Evolutionary conservation across 73 alveolate species (phyloP), one percentile per base, ranked within the genome.

Genomic region (Uronychia setigera): DNA sequence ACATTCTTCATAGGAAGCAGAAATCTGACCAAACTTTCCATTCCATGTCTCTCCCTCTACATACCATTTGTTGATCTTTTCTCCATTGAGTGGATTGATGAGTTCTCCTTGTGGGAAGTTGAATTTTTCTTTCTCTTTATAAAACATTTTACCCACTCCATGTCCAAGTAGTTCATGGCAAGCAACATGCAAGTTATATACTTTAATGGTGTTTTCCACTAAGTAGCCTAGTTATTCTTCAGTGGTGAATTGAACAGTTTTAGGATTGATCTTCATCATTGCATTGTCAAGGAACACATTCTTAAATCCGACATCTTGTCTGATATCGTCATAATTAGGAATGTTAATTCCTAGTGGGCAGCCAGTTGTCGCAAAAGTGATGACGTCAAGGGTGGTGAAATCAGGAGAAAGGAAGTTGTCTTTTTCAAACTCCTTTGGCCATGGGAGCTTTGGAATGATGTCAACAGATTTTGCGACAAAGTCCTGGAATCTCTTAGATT

Each of bases 381-480:
- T 77, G 57, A 97, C 91, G 60, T 97, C 99, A 11, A 98, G 87
- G 33, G 98, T 91, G 59, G 98, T 98, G 88, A 97, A 97, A 75
- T 98, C 98, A 0, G 99, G 98, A 32, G 88, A 87, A 29, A 60
- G 59, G 92, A 91, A 96, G 31, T 77, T 83, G 34, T 93, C 97
- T 79, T 96, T 96, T 84, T 98, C 99, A 81, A 97, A 97, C 74
- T 91, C 98, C 87, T 94, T 93, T 25, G 96, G 97, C 99, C 99
- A 98, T 26, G 99, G 99, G 33, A 98, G 94, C 77, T 76, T 33
- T 29, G 87, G 87, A 77, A 86, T 86, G 14, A 86, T 78, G 28
- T 35, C 1, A 29, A 78, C 87, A 29, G 87, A 46, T 60, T 93
- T 83, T 29, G 91, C 91, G 25, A 95, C 98, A 46, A 98, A 88